phyloP scores from a whole-genome alignment of 2,329 filamentous ascomycete genomes.

The Apiospora kogelbergensis region DNA sequence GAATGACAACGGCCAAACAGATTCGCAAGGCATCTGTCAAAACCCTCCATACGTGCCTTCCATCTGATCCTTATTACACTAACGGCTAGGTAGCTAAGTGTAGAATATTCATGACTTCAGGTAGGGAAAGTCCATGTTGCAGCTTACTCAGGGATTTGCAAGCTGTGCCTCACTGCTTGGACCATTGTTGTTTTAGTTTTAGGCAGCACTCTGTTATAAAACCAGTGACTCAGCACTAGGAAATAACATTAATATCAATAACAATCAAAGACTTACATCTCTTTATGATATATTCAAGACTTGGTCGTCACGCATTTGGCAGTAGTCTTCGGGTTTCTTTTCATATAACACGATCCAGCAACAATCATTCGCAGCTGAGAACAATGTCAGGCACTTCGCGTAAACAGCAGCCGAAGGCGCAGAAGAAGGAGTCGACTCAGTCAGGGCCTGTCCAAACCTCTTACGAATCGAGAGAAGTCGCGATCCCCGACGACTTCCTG shows the following conservation, averaged over 20 bases:
- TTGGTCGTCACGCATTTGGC: neutral
- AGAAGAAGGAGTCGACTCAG: neutral
- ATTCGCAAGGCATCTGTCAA: neutral
- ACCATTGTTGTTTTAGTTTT: neutral
- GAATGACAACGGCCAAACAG: neutral
- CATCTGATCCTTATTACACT: neutral
- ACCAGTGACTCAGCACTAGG: neutral
- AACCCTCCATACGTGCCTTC: neutral
- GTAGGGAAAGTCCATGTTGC: neutral
- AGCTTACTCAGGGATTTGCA: neutral
- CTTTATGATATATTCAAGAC: neutral
- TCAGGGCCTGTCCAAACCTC: slow-evolving; percentile 26
- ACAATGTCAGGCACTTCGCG: neutral
- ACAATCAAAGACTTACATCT: neutral
- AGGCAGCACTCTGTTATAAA: slow-evolving; percentile 3
- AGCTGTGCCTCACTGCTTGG: neutral
- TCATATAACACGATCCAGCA: neutral
- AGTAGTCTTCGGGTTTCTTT: neutral
- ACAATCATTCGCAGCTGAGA: neutral
- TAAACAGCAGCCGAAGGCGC: neutral
- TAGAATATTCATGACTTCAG: no score
- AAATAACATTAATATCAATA: no score
- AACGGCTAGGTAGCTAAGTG: neutral
- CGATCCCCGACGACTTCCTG: slow-evolving; percentile 48
- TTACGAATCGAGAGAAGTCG: slow-evolving; percentile 37